Conservation (phyloP, 208 protist species). For the Trypanosoma rangeli region DNA sequence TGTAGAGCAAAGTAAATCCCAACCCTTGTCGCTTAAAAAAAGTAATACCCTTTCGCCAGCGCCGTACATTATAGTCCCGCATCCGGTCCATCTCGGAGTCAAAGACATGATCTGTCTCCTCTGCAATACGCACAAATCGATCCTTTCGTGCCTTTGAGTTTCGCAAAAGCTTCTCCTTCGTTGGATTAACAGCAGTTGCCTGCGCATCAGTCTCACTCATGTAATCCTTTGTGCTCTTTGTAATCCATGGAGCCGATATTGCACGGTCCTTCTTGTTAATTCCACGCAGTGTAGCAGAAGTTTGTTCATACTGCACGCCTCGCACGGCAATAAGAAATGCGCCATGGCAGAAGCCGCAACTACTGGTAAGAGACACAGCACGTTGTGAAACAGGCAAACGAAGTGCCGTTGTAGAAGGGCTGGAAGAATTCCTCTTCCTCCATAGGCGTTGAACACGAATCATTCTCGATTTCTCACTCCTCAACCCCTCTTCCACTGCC, state of each 20-base stretch:
- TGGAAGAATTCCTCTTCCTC: slow-evolving; percentile 1
- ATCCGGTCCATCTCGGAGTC: slow-evolving; percentile 78
- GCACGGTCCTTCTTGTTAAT: slow-evolving; percentile 62
- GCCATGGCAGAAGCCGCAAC: neutral
- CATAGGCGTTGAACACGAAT: slow-evolving; percentile 24
- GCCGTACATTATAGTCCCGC: slow-evolving; percentile 53
- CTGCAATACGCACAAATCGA: slow-evolving; percentile 33
- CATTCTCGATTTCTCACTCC: slow-evolving; percentile 2
- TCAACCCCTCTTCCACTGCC: neutral
- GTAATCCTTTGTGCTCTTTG: slow-evolving; percentile 89
- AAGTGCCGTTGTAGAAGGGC: neutral
- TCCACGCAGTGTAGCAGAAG: slow-evolving; percentile 59
- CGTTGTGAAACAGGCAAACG: slow-evolving; percentile 6
- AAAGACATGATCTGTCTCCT: slow-evolving; percentile 58
- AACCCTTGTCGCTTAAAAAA: slow-evolving; percentile 86
- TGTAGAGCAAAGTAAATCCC: slow-evolving; percentile 67
- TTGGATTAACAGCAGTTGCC: slow-evolving; percentile 27
- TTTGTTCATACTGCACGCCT: slow-evolving; percentile 72
- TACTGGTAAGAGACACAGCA: neutral
- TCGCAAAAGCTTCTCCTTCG: slow-evolving; percentile 22
- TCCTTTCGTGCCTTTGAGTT: slow-evolving; percentile 28
- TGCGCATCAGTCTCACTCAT: slow-evolving; percentile 68
- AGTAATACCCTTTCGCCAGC: slow-evolving; percentile 53
- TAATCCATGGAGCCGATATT: slow-evolving; percentile 61
- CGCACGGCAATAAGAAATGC: slow-evolving; percentile 23